These are phyloP conservation scores for Exophiala bonariae DNA, from an alignment of 2,329 filamentous ascomycete species.

Conservation along the genomic window DNA sequence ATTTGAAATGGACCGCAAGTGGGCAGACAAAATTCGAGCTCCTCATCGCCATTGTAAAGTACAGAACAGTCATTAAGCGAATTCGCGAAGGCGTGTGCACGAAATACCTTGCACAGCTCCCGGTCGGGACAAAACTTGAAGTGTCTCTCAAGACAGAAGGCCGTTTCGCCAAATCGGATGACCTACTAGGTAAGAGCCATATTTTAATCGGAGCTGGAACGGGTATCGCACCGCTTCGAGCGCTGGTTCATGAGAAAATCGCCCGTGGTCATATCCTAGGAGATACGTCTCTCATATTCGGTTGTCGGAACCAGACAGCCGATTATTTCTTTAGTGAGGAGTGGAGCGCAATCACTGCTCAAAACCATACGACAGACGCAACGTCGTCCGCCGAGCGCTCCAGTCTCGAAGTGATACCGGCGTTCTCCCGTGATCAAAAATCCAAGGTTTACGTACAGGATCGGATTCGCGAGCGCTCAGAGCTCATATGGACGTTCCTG, in stretches of 20 bases:
- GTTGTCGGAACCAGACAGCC: slow-evolving; percentile 69
- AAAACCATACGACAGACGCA: background rate
- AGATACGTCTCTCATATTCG: slow-evolving; percentile 72
- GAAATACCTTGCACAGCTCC: slow-evolving; percentile 72
- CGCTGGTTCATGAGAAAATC: slow-evolving; percentile 49
- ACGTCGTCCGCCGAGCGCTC: slow-evolving; percentile 27
- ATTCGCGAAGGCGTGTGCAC: slow-evolving; percentile 87
- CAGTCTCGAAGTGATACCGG: slow-evolving; percentile 58
- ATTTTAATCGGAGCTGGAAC: slow-evolving; percentile 55
- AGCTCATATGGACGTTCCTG: slow-evolving; percentile 53
- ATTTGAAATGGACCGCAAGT: slow-evolving; percentile 37
- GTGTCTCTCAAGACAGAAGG: slow-evolving; percentile 44
- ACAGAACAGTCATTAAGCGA: slow-evolving; percentile 81
- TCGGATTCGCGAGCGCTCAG: slow-evolving; percentile 53
- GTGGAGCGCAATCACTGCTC: slow-evolving; percentile 56
- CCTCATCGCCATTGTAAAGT: slow-evolving; percentile 85
- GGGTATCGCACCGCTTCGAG: slow-evolving; percentile 37
- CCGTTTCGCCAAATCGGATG: slow-evolving; percentile 14
- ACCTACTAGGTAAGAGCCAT: slow-evolving; percentile 6
- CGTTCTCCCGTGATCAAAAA: slow-evolving; percentile 69
- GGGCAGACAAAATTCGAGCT: slow-evolving; percentile 63
- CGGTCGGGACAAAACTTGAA: slow-evolving; percentile 56
- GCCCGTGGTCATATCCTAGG: slow-evolving; percentile 31
- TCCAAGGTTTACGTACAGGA: slow-evolving; percentile 70
- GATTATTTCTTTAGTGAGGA: slow-evolving; percentile 84